Conservation (phyloP, 176 grass and related monocot species). For the Cocos nucifera region DNA sequence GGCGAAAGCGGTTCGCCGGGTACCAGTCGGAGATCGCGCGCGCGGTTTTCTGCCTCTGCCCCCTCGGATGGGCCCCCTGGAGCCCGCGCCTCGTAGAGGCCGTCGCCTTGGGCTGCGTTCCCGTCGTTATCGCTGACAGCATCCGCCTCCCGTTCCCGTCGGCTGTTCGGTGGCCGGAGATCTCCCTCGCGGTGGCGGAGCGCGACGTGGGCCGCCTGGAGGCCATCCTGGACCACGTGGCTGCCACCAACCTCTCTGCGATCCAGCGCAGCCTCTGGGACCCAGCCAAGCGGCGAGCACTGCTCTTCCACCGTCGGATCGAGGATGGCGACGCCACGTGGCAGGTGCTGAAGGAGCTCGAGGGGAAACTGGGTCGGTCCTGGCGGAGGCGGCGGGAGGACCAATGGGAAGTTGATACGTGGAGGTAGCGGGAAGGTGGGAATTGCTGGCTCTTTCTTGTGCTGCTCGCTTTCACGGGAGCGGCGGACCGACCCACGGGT, state of each 20-base stretch:
- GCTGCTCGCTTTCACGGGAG: no score
- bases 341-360: slow-evolving; percentile 69
- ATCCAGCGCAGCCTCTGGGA: slow-evolving; percentile 92
- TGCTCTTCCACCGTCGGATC: slow-evolving; percentile 52
- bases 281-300: slow-evolving; percentile 41
- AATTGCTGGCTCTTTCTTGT: no score
- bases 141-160: slow-evolving; percentile 68
- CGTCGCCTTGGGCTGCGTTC: slow-evolving; percentile 69
- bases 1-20: slow-evolving; percentile 51
- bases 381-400: neutral
- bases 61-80: slow-evolving; percentile 91
- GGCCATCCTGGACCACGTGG: slow-evolving; percentile 57
- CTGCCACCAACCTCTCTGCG: slow-evolving; percentile 50
- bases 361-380: slow-evolving; percentile 30
- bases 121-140: slow-evolving; percentile 69
- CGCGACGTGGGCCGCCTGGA: slow-evolving; percentile 53
- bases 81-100: slow-evolving; percentile 84
- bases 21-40: slow-evolving; percentile 73
- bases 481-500: no score
- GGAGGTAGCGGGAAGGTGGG: slow-evolving; percentile 15
- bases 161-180: slow-evolving; percentile 49
- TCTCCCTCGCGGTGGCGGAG: slow-evolving; percentile 64
- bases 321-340: slow-evolving; percentile 75
- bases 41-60: slow-evolving; percentile 77
- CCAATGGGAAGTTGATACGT: slow-evolving; percentile 16